Base-by-base conservation (phyloP, 139 green algal species). In the Volvox africanus region DNA sequence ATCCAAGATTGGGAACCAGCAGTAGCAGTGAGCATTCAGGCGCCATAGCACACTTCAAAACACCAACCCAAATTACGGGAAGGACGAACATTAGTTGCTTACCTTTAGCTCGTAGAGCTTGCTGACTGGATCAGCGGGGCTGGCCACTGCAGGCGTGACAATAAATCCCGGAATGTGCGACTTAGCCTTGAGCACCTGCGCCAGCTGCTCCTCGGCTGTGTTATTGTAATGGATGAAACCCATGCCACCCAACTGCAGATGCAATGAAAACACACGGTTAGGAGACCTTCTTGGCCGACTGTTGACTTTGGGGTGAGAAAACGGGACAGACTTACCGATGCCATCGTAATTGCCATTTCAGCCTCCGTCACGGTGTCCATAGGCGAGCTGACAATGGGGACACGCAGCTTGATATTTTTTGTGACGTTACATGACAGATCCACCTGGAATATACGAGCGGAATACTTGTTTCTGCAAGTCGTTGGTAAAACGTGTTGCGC, bases 201-300 rank as follows among this genome's bases (percentile, higher is more conserved):
- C 77, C 21, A 97, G 93, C 95, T 99, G 98, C 94, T 99, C 97
- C 88, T 99, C 97, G 0, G 97, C 61, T 17, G 95, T 98, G 94
- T 97, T 97, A 95, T 99, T 99, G 95, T 99, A 99, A 95, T 99
- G 98, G 37, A 99, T 88, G 92, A 99, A 99, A 44, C 98, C 98
- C 87, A 99, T 97, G 87, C 97, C 98, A 28, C 98, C 98, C 55
- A 97, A 71, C 95, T 97, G 95, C 75, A 79, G 44, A 36, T 73
- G 21, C 65, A 73, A 12, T 24, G 65, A 73, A 28, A 55, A 55
- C 9, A 55, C 44, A 55, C 44, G 44, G 44, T 55, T 55, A 14
- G 44, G 44, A 12, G 22, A 2, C 67, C 67, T 32, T 75, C 24
- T 75, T 75, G 22, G 24, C 9, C 22, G 67, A 32, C 9, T 75